Percentiles rank a stretch among this genome's conserved stretches.
phyloP scores from a whole-genome alignment of 306 rosid genomes.

The Quercus variabilis region DNA sequence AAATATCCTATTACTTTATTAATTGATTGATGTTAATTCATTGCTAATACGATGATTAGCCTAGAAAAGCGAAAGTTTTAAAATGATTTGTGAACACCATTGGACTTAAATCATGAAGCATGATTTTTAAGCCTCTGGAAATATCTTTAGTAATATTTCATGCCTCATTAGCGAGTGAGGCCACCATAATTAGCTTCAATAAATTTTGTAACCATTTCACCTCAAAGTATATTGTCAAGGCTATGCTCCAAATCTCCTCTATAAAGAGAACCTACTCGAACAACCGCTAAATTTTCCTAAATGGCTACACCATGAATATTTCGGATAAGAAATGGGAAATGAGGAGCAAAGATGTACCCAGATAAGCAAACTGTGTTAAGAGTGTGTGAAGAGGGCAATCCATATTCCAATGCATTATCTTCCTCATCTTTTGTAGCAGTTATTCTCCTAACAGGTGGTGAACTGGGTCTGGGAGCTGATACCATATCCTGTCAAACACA shows the following conservation, averaged over 20 bases:
- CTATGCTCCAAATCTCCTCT: conserved; percentile 13
- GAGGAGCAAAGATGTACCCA: conserved; percentile 57
- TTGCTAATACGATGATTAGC: background rate
- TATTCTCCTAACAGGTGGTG: conserved; percentile 85
- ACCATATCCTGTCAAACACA: conserved; percentile 63
- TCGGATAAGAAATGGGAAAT: conserved; percentile 4
- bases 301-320: background rate
- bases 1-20: background rate
- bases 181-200: conserved; percentile 1
- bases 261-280: background rate
- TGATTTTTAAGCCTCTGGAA: conserved; percentile 2
- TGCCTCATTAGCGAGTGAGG: background rate
- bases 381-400: conserved; percentile 95
- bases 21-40: background rate
- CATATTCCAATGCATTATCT: conserved; percentile 92
- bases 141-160: background rate
- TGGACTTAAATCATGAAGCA: conserved; percentile 12
- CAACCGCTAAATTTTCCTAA: background rate
- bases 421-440: conserved; percentile 90
- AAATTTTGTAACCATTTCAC: background rate
- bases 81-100: background rate
- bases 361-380: conserved; percentile 93
- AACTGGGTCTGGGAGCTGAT: conserved; percentile 94
- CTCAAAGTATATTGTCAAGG: background rate
- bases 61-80: background rate